Percentiles rank a stretch among this genome's conserved stretches.
Evolutionary conservation across 2,329 filamentous ascomycete genomes (phyloP).

Genomic region (Blumeriella jaapii): DNA sequence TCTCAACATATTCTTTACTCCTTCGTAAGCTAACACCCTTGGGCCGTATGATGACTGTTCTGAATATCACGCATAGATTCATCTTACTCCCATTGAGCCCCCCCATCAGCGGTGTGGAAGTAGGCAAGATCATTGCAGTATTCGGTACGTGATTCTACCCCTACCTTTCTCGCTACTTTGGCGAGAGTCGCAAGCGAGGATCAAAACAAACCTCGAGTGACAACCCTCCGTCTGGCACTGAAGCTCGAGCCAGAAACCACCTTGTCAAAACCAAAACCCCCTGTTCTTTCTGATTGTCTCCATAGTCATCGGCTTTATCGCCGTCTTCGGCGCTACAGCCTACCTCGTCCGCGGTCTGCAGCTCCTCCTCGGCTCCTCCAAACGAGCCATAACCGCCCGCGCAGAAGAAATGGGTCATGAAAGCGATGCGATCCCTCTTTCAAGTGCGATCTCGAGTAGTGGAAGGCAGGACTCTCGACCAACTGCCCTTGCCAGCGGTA

Average conservation of each 20-base stretch:
- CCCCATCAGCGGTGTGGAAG: slow-evolving; percentile 40
- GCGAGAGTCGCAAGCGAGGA: neutral
- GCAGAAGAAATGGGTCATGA: slow-evolving; percentile 38
- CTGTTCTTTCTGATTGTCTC: neutral
- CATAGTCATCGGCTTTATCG: slow-evolving; percentile 43
- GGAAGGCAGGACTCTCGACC: slow-evolving; percentile 13
- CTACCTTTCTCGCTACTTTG: neutral
- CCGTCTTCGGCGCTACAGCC: slow-evolving; percentile 40
- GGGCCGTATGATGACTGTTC: too few species aligned
- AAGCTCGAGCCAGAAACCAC: too few species aligned
- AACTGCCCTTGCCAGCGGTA: slow-evolving; percentile 8
- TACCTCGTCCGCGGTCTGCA: slow-evolving; percentile 44
- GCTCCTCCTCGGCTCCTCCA: slow-evolving; percentile 38
- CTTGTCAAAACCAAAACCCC: neutral
- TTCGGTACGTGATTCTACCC: slow-evolving; percentile 35
- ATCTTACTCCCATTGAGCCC: slow-evolving; percentile 46
- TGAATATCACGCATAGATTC: slow-evolving; percentile 33
- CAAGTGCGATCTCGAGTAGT: slow-evolving; percentile 19
- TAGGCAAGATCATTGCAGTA: slow-evolving; percentile 46
- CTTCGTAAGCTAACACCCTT: slow-evolving; percentile 27
- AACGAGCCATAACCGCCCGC: slow-evolving; percentile 38
- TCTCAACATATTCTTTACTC: slow-evolving; percentile 48
- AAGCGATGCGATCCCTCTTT: slow-evolving; percentile 38
- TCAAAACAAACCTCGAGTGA: neutral
- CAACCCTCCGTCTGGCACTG: too few species aligned